Evolutionary conservation across 192 early-diverging fungal species (phyloP), one percentile per base, ranked within the genome.

Genomic region (Paraglomus occultum): DNA sequence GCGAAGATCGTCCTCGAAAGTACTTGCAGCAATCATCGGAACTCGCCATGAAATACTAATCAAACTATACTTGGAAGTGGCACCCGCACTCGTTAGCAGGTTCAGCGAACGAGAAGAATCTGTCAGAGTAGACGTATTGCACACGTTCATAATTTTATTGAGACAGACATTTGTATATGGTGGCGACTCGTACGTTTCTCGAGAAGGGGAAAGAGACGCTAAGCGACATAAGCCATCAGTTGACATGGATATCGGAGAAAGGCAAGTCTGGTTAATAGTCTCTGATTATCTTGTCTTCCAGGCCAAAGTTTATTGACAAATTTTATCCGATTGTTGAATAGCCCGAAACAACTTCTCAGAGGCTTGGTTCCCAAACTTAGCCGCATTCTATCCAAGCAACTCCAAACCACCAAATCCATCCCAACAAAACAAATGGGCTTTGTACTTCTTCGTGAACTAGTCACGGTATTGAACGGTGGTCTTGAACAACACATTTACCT

Each of bases 31-130:
- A 10, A 77, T 87, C 38, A 90, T 95, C 53, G 84, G 77, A 48
- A 92, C 92, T 1, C 87, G 89, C 7, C 82, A 88, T 22, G 89
- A 92, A 54, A 57, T 89, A 42, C 77, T 93, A 8, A 67, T 71
- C 50, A 77, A 84, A 58, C 75, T 94, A 20, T 90, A 91, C 70
- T 58, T 82, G 11, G 79, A 65, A 9, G 87, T 95, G 43, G 85
- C 88, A 0, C 92, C 92, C 18, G 79, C 84, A 20, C 77, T 95
- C 18, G 90, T 94, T 43, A 70, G 66, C 39, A 76, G 93, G 39
- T 94, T 95, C 70, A 89, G 88, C 62, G 94, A 95, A 63, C 79
- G 93, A 12, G 92, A 95, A 75, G 94, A 95, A 62, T 87, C 82
- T 74, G 94, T 95, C 4, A 83, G 91, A 20, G 71, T 89, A 15